Evolutionary conservation across 371 early-diverging fungal species (phyloP), one percentile per base, ranked within the genome.

Genomic region (Mortierella sp.): DNA sequence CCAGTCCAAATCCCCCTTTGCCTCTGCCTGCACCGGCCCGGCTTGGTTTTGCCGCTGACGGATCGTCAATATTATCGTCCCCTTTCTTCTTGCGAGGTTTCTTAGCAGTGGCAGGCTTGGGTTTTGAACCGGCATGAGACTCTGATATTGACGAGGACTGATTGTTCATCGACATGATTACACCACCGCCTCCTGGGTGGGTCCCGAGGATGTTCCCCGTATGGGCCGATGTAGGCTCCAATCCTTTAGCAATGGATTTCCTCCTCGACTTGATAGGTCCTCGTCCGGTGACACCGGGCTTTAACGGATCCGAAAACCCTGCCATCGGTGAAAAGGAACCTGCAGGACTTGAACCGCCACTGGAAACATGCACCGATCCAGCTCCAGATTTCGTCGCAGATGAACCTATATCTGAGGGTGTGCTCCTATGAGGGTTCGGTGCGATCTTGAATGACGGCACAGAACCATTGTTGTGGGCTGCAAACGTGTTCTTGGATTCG

Each of bases 261-360:
- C 78, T 69, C 50, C 78, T 28, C 5, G 78, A 76, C 34, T 76
- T 76, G 51, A 76, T 76, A 1, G 78, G 78, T 37, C 78, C 78
- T 17, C 78, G 49, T 44, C 78, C 78, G 6, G 78, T 76, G 15
- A 76, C 78, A 0, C 78, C 78, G 17, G 62, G 59, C 26, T 69
- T 76, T 15, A 61, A 56, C 6, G 65, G 62, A 23, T 69, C 70
- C 12, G 70, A 14, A 32, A 76, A 76, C 3, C 57, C 64, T 11
- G 60, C 46, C n/a, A 48, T 63, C n/a, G 73, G 63, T 1, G 73
- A 67, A 19, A 58, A 62, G 3, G 68, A 58, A 5, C 53, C 24
- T 6, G 52, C 57, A 41, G 58, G 53, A 37, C 50, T 67, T 15
- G 73, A 50, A 17, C 50, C 58, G 21, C 46, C 14, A 30, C 26